A percentile compares a stretch with the other conserved stretches of the same genome.
Evolutionary conservation across 1,139 yeast genomes (phyloP).

Genomic region (Lodderomyces parapsilosis): DNA sequence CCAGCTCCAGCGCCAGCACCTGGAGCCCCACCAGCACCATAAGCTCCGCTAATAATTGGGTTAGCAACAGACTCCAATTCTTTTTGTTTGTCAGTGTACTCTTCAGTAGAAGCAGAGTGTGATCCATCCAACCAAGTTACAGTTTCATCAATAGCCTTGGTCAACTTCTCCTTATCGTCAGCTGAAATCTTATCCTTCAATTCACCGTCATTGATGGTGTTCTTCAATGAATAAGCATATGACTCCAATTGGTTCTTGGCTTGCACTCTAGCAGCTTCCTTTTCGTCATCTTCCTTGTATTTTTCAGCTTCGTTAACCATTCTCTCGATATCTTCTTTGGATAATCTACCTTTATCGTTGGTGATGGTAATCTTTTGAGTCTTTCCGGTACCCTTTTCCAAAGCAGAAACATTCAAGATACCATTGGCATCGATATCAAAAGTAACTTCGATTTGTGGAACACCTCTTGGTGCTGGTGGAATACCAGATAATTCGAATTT

Average conservation of each 20-base stretch:
- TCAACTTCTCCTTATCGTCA: conserved; percentile 73
- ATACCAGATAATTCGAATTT: conserved; percentile 48
- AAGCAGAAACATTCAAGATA: conserved; percentile 47
- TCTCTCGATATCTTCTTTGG: conserved; percentile 89
- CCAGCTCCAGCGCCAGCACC: conserved; percentile 67
- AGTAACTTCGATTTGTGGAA: conserved; percentile 49
- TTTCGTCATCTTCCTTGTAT: conserved; percentile 55
- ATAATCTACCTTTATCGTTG: conserved; percentile 95
- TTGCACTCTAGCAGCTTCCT: conserved; percentile 47
- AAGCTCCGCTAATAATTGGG: conserved; percentile 92
- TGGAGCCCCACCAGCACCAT: conserved; percentile 64
- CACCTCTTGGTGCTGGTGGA: conserved; percentile 52
- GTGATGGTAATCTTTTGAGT: conserved; percentile 91
- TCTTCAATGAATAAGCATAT: conserved; percentile 86
- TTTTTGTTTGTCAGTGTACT: conserved; percentile 86
- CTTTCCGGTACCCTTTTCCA: conserved; percentile 58
- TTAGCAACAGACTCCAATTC: conserved; percentile 90
- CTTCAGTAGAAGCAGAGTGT: conserved; percentile 86
- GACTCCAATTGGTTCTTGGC: conserved; percentile 90
- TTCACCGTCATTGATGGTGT: conserved; percentile 69
- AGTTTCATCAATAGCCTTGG: conserved; percentile 82
- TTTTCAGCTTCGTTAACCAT: conserved; percentile 95
- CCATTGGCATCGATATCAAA: conserved; percentile 50
- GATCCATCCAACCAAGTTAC: conserved; percentile 86
- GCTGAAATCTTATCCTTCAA: conserved; percentile 81